Evolutionary conservation across 441 rosid species (phyloP), one percentile per base, ranked within the genome.

Genomic region (Pelargonium myrrhifolium): DNA sequence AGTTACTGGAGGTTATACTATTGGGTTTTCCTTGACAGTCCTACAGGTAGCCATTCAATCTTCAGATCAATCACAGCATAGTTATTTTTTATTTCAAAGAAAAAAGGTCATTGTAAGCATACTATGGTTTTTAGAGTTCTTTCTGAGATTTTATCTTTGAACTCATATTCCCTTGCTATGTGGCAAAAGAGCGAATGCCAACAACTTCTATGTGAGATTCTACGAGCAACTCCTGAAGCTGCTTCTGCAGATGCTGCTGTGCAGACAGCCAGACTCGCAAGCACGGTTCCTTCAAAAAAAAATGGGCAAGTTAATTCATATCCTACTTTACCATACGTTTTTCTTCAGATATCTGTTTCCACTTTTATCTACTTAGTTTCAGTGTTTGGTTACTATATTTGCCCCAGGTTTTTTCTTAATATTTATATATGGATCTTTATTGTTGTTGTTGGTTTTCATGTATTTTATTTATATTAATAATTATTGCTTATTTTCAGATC

Each of bases 171-270:
- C 76, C 28, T 66, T 72, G 73, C 60, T 49, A 24, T 31, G 75
- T 67, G 80, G 73, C 47, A 58, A 64, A 75, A 94, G 99, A 94
- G 99, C 81, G 99, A 95, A 82, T 92, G 98, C 81, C 99, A 95
- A 80, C 99, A 95, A 86, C 96, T 95, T 69, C 88, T 95, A 71
- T 95, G 99, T 76, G 99, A 95, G 81, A 87, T 95, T 83, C 80
- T 95, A 72, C 85, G 99, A 81, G 97, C 99, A 76, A 92, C 98
- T 67, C 99, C 98, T 58, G 98, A 95, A 84, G 96, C 99, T 81
- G 88, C 99, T 72, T 87, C 98, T 58, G 97, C 96, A 61, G 99
- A 95, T 84, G 87, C 96, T 70, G 93, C 96, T 70, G 94, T 89
- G 65, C 99, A 92, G 82, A 92, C 96, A 76, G 98, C 98, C 77